Percentiles rank a stretch among this genome's conserved stretches.
phyloP scores from a whole-genome alignment of 768 basidiomycete species.

The Pleurotus djamor region DNA sequence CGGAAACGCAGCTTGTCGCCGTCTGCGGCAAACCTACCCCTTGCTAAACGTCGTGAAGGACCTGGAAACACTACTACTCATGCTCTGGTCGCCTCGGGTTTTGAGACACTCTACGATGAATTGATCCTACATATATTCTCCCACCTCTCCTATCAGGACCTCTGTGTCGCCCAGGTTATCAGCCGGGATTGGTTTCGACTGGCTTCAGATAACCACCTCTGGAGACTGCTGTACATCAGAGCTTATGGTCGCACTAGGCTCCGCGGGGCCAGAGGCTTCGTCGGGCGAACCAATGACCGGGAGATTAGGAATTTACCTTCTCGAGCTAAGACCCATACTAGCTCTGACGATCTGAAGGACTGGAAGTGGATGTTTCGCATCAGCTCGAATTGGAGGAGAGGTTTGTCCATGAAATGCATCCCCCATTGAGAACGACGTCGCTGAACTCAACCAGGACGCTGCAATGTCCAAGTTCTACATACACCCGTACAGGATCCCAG shows the following conservation, averaged over 20 bases:
- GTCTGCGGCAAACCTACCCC: slow-evolving; percentile 60
- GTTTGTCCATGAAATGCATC: slow-evolving; percentile 35
- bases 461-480: slow-evolving; percentile 41
- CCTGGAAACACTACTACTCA: neutral
- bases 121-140: slow-evolving; percentile 74
- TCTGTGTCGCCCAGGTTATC: slow-evolving; percentile 61
- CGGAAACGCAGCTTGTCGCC: slow-evolving; percentile 49
- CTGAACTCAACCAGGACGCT: slow-evolving; percentile 50
- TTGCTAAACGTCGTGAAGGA: slow-evolving; percentile 26
- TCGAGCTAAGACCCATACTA: slow-evolving; percentile 32
- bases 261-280: slow-evolving; percentile 64
- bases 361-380: slow-evolving; percentile 91
- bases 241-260: slow-evolving; percentile 68
- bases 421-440: neutral
- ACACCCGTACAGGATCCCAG: slow-evolving; percentile 6
- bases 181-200: slow-evolving; percentile 69
- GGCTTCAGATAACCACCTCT: slow-evolving; percentile 68
- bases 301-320: slow-evolving; percentile 59
- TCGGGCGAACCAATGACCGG: slow-evolving; percentile 52
- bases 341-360: slow-evolving; percentile 39
- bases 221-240: slow-evolving; percentile 63
- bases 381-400: slow-evolving; percentile 79
- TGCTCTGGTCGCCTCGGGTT: neutral
- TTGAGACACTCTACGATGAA: slow-evolving; percentile 60
- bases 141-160: slow-evolving; percentile 61